Base-by-base conservation (phyloP, 2,329 filamentous ascomycete species). In the Hypoxylon sp. region DNA sequence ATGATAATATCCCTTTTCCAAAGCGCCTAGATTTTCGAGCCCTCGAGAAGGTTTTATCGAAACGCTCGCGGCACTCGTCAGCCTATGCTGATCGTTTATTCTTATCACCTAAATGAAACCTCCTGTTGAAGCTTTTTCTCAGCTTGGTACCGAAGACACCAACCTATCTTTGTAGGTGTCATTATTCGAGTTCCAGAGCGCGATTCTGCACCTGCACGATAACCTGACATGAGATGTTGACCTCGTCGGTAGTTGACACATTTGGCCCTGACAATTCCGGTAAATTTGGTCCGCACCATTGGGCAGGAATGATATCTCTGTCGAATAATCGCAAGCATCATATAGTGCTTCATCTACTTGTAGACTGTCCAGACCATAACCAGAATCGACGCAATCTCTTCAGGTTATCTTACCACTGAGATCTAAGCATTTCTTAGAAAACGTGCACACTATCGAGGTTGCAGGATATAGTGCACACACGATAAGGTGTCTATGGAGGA, bases 1-100 rank as follows among this genome's bases (percentile, higher is more conserved):
- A n/a, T n/a, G n/a, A n/a, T n/a, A n/a, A n/a, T n/a, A n/a, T n/a
- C n/a, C n/a, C n/a, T n/a, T n/a, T n/a, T n/a, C 21, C 15, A 29
- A 35, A 15, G 23, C 26, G 29, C 31, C n/a, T 34, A 15, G 17
- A 15, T 36, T 26, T 41, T 42, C 11, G 45, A 50, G 42, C 20
- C 16, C 31, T 27, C 37, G 37, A 51, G 47, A 54, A 46, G 32
- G 41, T 47, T 54, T 44, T 26, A 11, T 51, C 35, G 23, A 42
- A 50, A 46, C 40, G 46, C 26, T 42, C n/a, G n/a, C 21, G 20
- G 44, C 42, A 49, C 27, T 46, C 41, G 37, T 47, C 37, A 53
- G 32, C 54, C 26, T 35, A 15, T 29, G 16, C 12, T 25, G 26
- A 48, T 46, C 43, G 30, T 6, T 21, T 35, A 32, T 42, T 29